A percentile compares a stretch with the other conserved stretches of the same genome.
phyloP scores from a whole-genome alignment of 139 green algal species.

The Pseudopediastrum boryanum region DNA sequence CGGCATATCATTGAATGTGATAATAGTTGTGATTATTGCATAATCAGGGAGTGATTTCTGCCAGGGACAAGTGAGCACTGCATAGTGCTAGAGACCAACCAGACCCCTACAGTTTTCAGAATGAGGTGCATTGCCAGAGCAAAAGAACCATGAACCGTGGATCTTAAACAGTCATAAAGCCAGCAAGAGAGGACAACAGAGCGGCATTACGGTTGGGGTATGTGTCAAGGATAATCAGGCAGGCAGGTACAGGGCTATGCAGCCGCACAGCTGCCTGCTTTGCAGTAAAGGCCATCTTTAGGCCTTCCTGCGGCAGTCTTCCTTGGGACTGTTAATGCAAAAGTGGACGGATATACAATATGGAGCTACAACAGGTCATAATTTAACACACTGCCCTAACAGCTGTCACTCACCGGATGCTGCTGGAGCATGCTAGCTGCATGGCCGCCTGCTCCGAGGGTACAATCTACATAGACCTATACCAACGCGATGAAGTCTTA shows the following conservation, averaged over 20 bases:
- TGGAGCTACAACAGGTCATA: not conserved
- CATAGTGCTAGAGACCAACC: too few species aligned
- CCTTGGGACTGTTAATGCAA: not conserved
- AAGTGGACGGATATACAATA: not conserved
- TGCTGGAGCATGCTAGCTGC: conserved; percentile 58
- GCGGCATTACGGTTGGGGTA: too few species aligned
- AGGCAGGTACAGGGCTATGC: not conserved
- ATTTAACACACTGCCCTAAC: not conserved
- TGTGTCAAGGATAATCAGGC: conserved; percentile 3
- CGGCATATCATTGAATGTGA: too few species aligned
- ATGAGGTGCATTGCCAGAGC: too few species aligned
- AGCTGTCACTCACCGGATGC: conserved; percentile 63
- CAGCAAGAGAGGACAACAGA: too few species aligned
- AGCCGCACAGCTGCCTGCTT: not conserved
- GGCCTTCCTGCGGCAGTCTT: too few species aligned
- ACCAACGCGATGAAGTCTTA: conserved; percentile 19
- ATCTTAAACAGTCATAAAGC: too few species aligned
- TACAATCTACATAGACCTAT: conserved; percentile 85
- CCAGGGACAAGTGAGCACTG: too few species aligned
- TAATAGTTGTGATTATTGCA: too few species aligned
- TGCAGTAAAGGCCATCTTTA: not conserved
- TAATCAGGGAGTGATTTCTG: too few species aligned
- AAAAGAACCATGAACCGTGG: too few species aligned
- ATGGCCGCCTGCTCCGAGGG: conserved; percentile 89
- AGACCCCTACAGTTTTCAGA: too few species aligned